A percentile compares a stretch with the other conserved stretches of the same genome.
These are phyloP conservation scores for Zymoseptoria tritici DNA, from an alignment of 2,329 filamentous ascomycete genomes.

Conservation along the genomic window DNA sequence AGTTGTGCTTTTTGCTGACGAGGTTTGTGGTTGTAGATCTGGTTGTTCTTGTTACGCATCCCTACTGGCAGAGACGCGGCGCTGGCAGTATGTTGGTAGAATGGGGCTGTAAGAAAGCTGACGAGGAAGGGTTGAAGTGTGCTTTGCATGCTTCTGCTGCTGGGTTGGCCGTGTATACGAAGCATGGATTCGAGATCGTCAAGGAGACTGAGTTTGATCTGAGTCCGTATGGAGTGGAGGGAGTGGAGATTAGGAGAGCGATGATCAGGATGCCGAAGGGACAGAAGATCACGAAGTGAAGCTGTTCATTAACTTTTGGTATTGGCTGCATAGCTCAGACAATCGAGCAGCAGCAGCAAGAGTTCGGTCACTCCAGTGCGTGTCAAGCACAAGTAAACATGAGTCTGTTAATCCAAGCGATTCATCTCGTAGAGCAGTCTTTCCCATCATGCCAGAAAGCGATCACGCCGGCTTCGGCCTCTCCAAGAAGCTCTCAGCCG, in stretches of 20 bases:
- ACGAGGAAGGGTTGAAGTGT: conserved; percentile 27
- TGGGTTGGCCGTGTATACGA: conserved; percentile 31
- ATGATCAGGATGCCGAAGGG: conserved; percentile 13
- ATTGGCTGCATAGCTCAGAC: not conserved
- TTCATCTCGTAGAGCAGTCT: too few species aligned
- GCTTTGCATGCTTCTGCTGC: conserved; percentile 30
- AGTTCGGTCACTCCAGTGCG: too few species aligned
- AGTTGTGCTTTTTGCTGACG: not conserved
- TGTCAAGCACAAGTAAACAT: too few species aligned
- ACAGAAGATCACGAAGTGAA: too few species aligned
- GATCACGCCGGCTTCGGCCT: too few species aligned
- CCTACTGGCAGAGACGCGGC: not conserved
- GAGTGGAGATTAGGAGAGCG: conserved; percentile 9
- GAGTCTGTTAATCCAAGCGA: too few species aligned
- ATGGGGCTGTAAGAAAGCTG: conserved; percentile 34
- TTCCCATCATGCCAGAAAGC: too few species aligned
- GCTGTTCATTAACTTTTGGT: too few species aligned
- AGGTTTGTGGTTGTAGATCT: not conserved
- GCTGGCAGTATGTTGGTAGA: conserved; percentile 30
- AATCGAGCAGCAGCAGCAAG: too few species aligned
- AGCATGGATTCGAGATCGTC: conserved; percentile 26
- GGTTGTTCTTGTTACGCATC: not conserved
- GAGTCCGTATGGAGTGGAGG: conserved; percentile 18
- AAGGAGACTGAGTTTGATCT: conserved; percentile 16
- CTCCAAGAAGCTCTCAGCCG: too few species aligned